phyloP scores from a whole-genome alignment of 306 rosid species.

The Quercus glauca region DNA sequence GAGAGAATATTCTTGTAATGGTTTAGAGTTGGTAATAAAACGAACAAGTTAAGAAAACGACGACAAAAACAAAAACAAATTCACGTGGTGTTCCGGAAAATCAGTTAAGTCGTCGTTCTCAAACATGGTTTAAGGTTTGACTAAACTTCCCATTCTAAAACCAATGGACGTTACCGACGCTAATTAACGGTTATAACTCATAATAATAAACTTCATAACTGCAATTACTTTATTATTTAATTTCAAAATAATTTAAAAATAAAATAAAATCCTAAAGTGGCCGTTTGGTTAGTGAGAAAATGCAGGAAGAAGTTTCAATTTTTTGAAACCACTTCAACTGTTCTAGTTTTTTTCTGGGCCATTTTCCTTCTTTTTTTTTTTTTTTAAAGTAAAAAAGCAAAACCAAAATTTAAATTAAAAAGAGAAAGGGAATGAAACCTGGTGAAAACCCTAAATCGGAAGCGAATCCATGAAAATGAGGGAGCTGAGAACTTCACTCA shows the following conservation, averaged over 20 bases:
- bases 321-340: no score
- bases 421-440: not conserved
- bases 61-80: not conserved
- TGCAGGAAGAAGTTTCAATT: not conserved
- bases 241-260: no score
- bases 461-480: not conserved
- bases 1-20: constrained; percentile 13
- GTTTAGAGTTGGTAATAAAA: not conserved
- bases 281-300: constrained; percentile 25
- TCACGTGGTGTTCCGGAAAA: constrained; percentile 1
- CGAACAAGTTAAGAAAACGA: constrained; percentile 6
- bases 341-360: no score
- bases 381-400: not conserved
- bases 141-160: not conserved
- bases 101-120: constrained; percentile 1
- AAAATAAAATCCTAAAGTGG: not conserved
- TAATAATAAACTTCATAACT: not conserved
- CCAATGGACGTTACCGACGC: not conserved
- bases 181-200: constrained; percentile 3
- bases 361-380: no score
- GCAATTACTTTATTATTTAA: no score
- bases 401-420: not conserved
- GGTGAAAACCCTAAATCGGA: not conserved
- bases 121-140: not conserved
- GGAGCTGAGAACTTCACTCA: not conserved